Conservation (phyloP, 805 yeast species). For the Ogataea saltuana region DNA sequence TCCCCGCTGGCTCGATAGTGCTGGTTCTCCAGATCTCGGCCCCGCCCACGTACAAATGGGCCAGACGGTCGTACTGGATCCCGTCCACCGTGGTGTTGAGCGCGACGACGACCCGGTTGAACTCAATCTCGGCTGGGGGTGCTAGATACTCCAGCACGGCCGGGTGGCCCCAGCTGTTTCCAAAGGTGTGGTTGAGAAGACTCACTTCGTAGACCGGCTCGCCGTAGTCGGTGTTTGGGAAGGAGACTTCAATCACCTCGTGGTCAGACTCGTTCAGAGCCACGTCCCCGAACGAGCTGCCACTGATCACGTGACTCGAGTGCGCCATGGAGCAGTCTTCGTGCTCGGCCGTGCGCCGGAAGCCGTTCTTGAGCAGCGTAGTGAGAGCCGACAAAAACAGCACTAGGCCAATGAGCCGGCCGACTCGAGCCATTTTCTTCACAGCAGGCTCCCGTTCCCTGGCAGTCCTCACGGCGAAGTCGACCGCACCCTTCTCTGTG, state of each 20-base stretch:
- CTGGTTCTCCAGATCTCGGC: constrained; percentile 81
- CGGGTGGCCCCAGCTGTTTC: constrained; percentile 62
- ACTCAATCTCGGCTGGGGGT: constrained; percentile 45
- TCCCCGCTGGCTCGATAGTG: constrained; percentile 74
- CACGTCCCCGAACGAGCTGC: neutral
- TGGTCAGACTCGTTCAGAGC: constrained; percentile 11
- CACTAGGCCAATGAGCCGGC: no score
- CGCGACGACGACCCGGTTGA: constrained; percentile 54
- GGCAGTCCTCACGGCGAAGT: no score
- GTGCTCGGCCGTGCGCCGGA: no score
- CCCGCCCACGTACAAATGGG: constrained; percentile 61
- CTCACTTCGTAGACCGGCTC: constrained; percentile 41
- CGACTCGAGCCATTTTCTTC: no score
- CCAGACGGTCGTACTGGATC: constrained; percentile 64
- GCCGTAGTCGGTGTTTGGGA: constrained; percentile 34
- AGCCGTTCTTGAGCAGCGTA: no score
- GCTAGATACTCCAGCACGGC: constrained; percentile 42
- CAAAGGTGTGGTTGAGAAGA: constrained; percentile 52
- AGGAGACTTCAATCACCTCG: constrained; percentile 36
- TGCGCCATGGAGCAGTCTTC: no score
- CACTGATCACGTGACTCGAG: no score
- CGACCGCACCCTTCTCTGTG: no score
- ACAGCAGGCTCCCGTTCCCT: no score
- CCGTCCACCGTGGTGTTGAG: constrained; percentile 56
- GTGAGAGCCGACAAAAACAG: no score